Conservation (phyloP, 805 yeast species). For the Wickerhamomyces ciferrii region DNA sequence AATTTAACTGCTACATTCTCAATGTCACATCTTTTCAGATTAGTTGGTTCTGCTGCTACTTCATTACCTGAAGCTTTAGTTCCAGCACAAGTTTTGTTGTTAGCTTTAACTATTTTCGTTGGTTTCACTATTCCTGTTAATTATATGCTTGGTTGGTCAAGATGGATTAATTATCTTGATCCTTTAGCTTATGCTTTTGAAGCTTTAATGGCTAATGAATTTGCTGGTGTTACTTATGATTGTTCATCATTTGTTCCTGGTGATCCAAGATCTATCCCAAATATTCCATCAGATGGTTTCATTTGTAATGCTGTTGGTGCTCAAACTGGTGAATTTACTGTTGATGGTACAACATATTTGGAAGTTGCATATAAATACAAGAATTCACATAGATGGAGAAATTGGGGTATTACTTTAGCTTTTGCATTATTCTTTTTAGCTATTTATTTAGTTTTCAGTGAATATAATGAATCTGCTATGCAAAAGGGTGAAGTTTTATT, state of each 20-base stretch:
- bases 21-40: slow-evolving; percentile 56
- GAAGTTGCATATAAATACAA: slow-evolving; percentile 36
- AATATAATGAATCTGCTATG: slow-evolving; percentile 53
- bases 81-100: slow-evolving; percentile 46
- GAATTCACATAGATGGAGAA: slow-evolving; percentile 53
- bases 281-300: slow-evolving; percentile 24
- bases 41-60: slow-evolving; percentile 43
- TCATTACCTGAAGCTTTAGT: slow-evolving; percentile 52
- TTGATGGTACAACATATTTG: slow-evolving; percentile 49
- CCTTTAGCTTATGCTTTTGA: slow-evolving; percentile 57
- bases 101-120: slow-evolving; percentile 43
- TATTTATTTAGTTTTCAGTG: slow-evolving; percentile 50
- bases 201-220: slow-evolving; percentile 54
- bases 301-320: slow-evolving; percentile 58
- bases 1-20: slow-evolving; percentile 37
- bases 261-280: slow-evolving; percentile 20
- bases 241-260: slow-evolving; percentile 46
- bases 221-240: slow-evolving; percentile 36
- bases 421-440: slow-evolving; percentile 49
- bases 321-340: slow-evolving; percentile 40
- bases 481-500: slow-evolving; percentile 70
- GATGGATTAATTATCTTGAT: slow-evolving; percentile 58
- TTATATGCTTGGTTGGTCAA: slow-evolving; percentile 56
- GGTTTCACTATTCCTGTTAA: slow-evolving; percentile 57
- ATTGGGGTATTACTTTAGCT: slow-evolving; percentile 56